Base-by-base conservation (phyloP, 2,329 filamentous ascomycete genomes). In the Botryotinia globosa region DNA sequence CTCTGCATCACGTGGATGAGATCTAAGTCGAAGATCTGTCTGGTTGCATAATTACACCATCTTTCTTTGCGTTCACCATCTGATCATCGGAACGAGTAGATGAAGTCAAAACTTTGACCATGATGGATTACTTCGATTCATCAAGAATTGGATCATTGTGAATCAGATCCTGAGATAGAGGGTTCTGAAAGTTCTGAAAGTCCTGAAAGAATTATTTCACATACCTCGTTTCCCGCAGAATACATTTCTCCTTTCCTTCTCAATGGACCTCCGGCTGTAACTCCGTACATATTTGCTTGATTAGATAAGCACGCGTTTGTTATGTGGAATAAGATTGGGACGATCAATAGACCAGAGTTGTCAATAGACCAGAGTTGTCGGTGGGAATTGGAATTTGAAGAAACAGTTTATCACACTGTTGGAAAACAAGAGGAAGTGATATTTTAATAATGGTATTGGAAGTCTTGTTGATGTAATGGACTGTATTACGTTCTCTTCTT, bases 171-270 rank as follows among this genome's bases (percentile, higher is more conserved):
- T 59, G 51, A 32, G 20, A 69, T 32, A 65, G 12, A 37, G 32
- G n/a, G 37, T 48, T 25, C 64, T 63, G 39, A 45, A n/a, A 48
- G 34, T 39, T 69, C 54, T 22, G 39, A 45, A n/a, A 48, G 29
- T 39, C 66, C 54, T 22, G 39, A 68, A 59, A 69, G 20, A n/a
- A 56, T 42, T 39, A 56, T 32, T 56, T n/a, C 68, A 78, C 77
- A 70, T 75, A 79, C 77, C 73, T 29, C 51, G n/a, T 78, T 78
- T 20, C 75, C 73, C 72, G 76, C 77, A 58, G 75, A 75, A 72
- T 77, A 79, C 72, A 75, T 77, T 62, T 76, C 68, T 16, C 51
- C 51, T 56, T 56, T 56, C n/a, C 51, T 62, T 62, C 37, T 39
- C 59, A 34, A 62, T 18, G 59, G 59, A 45, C 54, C n/a, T 37